phyloP scores from a whole-genome alignment of 495 filamentous ascomycete genomes.

The Friedmanniomyces simplex region DNA sequence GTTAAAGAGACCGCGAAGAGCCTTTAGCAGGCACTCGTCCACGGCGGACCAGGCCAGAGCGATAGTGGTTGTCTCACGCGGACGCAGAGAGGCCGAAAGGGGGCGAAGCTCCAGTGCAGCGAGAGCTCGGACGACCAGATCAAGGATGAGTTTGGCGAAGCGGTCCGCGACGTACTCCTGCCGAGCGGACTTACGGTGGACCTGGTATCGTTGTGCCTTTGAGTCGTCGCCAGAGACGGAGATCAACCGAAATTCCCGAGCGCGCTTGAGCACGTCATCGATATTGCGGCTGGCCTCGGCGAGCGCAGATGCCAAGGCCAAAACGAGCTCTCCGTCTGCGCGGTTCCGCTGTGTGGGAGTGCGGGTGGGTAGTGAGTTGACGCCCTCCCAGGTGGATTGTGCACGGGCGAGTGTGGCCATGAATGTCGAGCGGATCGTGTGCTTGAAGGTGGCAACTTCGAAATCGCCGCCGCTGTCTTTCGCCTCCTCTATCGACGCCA shows the following conservation, averaged over 20 bases:
- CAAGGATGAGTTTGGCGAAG: conserved; percentile 1
- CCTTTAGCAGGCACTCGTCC: not conserved
- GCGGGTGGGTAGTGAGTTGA: not conserved
- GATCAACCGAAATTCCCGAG: not conserved
- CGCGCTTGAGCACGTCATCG: not conserved
- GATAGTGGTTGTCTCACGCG: not conserved
- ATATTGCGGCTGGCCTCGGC: not conserved
- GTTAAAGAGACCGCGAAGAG: not conserved
- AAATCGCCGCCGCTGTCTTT: conserved; percentile 2
- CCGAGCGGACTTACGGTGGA: not conserved
- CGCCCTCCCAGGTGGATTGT: not conserved
- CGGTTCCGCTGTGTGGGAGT: not conserved
- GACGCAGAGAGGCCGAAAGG: not conserved
- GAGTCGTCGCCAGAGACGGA: not conserved
- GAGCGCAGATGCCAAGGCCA: not conserved
- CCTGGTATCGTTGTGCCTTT: not conserved
- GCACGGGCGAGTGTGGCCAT: not conserved
- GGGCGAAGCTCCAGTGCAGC: not conserved
- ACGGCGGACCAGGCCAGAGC: not conserved
- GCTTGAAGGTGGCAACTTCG: conserved; percentile 7
- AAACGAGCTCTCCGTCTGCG: not conserved
- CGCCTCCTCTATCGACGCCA: not conserved
- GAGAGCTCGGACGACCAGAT: not conserved
- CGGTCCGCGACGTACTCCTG: conserved; percentile 3
- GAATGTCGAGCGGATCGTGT: conserved; percentile 1